phyloP scores from a whole-genome alignment of 345 rosid genomes.

The Fremontodendron californicum region DNA sequence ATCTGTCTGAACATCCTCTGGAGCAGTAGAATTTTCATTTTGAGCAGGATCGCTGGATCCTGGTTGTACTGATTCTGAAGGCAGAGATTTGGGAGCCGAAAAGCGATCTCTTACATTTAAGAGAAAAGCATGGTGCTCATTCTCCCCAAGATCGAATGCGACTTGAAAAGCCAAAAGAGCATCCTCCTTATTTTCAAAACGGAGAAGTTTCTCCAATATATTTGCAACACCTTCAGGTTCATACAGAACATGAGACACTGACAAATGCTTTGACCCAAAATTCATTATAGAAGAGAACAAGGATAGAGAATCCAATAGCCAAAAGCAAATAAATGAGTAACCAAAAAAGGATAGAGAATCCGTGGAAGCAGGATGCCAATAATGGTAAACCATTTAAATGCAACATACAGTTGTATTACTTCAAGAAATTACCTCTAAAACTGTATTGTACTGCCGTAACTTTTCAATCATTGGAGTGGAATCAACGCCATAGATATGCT shows the following conservation, averaged over 20 bases:
- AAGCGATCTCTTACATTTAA: too few relatives aligned
- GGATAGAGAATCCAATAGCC: too few relatives aligned
- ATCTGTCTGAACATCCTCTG: constrained; percentile 72
- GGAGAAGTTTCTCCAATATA: too few relatives aligned
- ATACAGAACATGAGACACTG: constrained; percentile 96
- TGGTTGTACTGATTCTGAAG: too few relatives aligned
- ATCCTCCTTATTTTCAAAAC: too few relatives aligned
- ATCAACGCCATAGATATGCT: constrained; percentile 86
- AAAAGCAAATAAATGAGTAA: too few relatives aligned
- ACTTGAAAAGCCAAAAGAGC: constrained; percentile 83
- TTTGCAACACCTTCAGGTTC: constrained; percentile 82
- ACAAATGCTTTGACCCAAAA: constrained; percentile 71
- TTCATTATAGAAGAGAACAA: neutral
- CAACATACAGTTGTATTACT: neutral
- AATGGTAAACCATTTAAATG: neutral
- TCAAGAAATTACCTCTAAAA: constrained; percentile 61
- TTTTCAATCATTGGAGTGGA: constrained; percentile 77
- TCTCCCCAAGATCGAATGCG: constrained; percentile 97
- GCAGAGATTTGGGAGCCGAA: too few relatives aligned
- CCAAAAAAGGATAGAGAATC: neutral
- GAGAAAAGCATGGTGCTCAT: constrained; percentile 97
- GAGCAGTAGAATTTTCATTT: too few relatives aligned
- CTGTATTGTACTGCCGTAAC: constrained; percentile 72
- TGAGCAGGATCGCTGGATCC: too few relatives aligned
- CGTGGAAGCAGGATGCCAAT: constrained; percentile 4